phyloP scores from a whole-genome alignment of 2,329 filamentous ascomycete genomes.

The Pseudogymnoascus sp. region DNA sequence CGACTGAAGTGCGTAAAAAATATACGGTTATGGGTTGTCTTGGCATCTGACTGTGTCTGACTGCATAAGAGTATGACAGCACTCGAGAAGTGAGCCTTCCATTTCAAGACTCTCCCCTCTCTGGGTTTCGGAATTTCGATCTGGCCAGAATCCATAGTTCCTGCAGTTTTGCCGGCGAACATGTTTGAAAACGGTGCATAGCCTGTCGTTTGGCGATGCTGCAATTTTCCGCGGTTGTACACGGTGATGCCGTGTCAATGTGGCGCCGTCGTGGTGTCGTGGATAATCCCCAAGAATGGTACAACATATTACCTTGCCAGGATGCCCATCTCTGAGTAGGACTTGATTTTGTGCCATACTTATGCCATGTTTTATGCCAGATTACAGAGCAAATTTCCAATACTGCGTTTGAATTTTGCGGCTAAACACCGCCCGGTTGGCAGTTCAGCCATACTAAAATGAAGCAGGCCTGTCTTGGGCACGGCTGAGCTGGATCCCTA shows the following conservation, averaged over 20 bases:
- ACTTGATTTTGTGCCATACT: not conserved
- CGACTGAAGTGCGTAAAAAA: not conserved
- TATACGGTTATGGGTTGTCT: not conserved
- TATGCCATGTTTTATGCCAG: not conserved
- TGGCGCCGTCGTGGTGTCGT: not conserved
- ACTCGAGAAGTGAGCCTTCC: not conserved
- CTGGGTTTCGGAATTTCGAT: not conserved
- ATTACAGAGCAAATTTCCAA: not conserved
- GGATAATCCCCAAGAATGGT: not conserved
- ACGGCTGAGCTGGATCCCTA: not conserved
- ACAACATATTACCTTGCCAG: not conserved
- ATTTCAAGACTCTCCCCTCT: not conserved
- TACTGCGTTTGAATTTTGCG: not conserved
- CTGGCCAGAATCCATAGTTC: conserved; percentile 1
- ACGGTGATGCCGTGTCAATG: not conserved
- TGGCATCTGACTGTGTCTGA: conserved; percentile 1
- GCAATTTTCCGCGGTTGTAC: not conserved
- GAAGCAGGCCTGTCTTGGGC: not conserved
- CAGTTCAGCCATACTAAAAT: not conserved
- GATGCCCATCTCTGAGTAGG: not conserved
- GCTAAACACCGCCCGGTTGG: not conserved
- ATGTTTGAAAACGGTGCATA: not conserved
- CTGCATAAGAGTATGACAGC: not conserved
- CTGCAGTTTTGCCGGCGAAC: not conserved
- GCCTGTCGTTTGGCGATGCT: not conserved